Base-by-base conservation (phyloP, 306 rosid species). In the Cicer bijugum region DNA sequence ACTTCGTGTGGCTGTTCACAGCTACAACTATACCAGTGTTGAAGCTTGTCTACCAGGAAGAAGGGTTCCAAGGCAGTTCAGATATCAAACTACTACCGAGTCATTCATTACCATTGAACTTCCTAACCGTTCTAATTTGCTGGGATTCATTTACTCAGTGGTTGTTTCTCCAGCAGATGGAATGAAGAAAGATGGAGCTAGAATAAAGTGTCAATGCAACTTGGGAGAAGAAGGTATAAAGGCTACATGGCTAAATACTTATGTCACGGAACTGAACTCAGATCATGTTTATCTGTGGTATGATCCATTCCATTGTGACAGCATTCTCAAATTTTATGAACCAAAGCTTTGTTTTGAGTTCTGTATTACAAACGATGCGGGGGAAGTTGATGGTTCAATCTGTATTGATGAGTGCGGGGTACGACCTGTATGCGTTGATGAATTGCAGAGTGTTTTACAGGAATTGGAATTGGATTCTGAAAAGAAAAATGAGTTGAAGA, bases 231-330 rank as follows among this genome's bases (percentile, higher is more conserved):
- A 60, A 2, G 74, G 63, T 37, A 12, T 4, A 47, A 67, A 20
- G 50, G 11, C 7, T 61, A 3, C 46, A 12, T 37, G 23, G 67
- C 11, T 61, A 12, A 61, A 61, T 61, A 61, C 67, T 61, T 1
- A 61, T 61, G 19, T n/a, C 12, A 37, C 67, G 6, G 23, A 61
- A 37, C 67, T 61, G 67, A 35, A 61, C 23, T 61, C 69, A 0
- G 76, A 77, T 58, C 75, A 82, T 82, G 79, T 82, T 65, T 72
- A 17, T 64, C 20, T 64, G 11, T 82, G 82, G 82, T 78, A 78
- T 46, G 85, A 82, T 78, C 80, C 82, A 56, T 65, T 72, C 14
- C 78, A 79, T 47, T 46, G 23, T 65, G 75, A 72, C 12, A 45
- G 23, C 69, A 72, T 79, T 55, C 74, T 64, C 53, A 55, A 40